Evolutionary conservation across 116 monocot genomes (phyloP).

Genomic region (Dioscorea cayenensis): DNA sequence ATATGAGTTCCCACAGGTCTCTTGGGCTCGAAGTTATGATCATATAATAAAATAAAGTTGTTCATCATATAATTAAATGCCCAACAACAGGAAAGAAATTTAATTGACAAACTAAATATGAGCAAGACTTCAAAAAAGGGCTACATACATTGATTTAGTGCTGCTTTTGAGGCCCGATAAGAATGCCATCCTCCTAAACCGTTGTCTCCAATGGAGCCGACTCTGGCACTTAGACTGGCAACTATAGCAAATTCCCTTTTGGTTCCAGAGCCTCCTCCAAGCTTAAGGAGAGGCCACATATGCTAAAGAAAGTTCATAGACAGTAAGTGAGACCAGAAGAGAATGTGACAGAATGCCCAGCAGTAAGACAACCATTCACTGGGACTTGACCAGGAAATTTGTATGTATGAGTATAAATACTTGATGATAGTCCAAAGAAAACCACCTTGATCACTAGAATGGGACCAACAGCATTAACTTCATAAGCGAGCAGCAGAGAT

Average conservation of each 20-base stretch:
- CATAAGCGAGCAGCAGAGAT: conserved; percentile 81
- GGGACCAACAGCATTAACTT: conserved; percentile 88
- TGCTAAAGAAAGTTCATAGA: conserved; percentile 35
- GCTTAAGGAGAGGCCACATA: conserved; percentile 89
- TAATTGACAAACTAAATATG: neutral
- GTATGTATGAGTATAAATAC: neutral
- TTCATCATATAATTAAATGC: neutral
- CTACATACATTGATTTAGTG: conserved; percentile 76
- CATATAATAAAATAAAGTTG: too few relatives aligned
- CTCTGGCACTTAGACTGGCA: conserved; percentile 92
- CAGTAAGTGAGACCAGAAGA: conserved; percentile 4
- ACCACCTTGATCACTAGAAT: conserved; percentile 77
- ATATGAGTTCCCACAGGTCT: too few relatives aligned
- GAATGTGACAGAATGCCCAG: neutral
- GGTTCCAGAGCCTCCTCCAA: conserved; percentile 57
- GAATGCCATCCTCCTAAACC: conserved; percentile 94
- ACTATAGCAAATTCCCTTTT: conserved; percentile 58
- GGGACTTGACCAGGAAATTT: neutral
- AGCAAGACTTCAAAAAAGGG: neutral
- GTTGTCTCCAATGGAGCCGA: conserved; percentile 91
- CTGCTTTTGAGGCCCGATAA: conserved; percentile 86
- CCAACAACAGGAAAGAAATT: neutral
- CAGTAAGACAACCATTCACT: neutral
- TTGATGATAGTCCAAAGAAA: neutral
- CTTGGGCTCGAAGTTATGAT: too few relatives aligned